Percentiles rank a stretch among this genome's conserved stretches.
Conservation (phyloP, 352 stramenopile genomes). For the Globisporangium radiosum region DNA sequence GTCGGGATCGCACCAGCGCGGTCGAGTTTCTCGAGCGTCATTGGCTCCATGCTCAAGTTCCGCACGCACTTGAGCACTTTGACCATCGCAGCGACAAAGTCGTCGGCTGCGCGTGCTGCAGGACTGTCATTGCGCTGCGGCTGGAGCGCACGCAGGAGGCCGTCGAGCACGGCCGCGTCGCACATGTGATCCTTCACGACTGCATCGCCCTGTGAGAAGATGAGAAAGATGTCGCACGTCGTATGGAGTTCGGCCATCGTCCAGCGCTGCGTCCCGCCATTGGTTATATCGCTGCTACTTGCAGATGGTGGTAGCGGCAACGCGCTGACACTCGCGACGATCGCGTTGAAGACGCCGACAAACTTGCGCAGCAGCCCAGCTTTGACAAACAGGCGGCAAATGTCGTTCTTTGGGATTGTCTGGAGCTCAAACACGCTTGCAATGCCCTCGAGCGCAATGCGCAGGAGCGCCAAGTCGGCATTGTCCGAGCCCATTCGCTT, state of each 20-base stretch:
- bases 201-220: constrained; percentile 89
- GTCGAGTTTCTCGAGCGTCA: constrained; percentile 86
- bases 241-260: constrained; percentile 63
- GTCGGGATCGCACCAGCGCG: constrained; percentile 81
- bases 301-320: neutral
- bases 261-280: constrained; percentile 18
- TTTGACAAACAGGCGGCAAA: constrained; percentile 93
- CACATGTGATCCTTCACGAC: constrained; percentile 92
- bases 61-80: constrained; percentile 82
- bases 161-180: constrained; percentile 68
- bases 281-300: too few species aligned
- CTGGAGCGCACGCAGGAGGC: constrained; percentile 50
- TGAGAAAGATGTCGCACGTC: constrained; percentile 84
- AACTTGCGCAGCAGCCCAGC: constrained; percentile 87
- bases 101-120: constrained; percentile 25
- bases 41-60: constrained; percentile 90
- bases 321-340: constrained; percentile 32
- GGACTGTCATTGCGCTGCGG: constrained; percentile 6
- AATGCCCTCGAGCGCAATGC: constrained; percentile 88
- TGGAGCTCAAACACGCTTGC: constrained; percentile 88
- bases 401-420: constrained; percentile 91
- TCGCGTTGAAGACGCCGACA: constrained; percentile 80
- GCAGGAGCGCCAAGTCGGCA: constrained; percentile 49
- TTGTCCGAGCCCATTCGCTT: neutral
- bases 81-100: constrained; percentile 56